Base-by-base conservation (phyloP, 2,329 filamentous ascomycete genomes). In the Xylaria sp. region DNA sequence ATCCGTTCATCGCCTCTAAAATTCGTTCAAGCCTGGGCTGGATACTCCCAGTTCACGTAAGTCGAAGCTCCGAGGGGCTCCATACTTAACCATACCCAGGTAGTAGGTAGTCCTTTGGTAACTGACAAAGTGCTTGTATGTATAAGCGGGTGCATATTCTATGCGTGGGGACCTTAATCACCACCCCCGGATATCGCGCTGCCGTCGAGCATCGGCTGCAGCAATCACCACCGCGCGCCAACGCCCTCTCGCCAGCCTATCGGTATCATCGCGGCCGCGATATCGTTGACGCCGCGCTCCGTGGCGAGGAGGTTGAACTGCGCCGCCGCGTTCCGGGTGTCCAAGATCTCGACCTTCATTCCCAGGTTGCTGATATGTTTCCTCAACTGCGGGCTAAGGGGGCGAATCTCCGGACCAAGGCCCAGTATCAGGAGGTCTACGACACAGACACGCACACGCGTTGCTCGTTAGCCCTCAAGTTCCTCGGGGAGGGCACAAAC, bases 221-320 rank as follows among this genome's bases (percentile, higher is more conserved):
- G 16, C 6, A 13, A 7, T 56, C 40, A 64, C 54, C 48, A 63
- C 42, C 48, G 57, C 17, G 76, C 77, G 2, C 79, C 79, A 21
- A 75, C 61, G 1, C 80, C 80, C 54, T 90, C 88, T 64, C 79
- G 84, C 90, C 91, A 95, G 2, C 91, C 92, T 48, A 94, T 81
- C 0, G 92, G 92, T 71, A 97, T 84, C 72, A 99, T 71, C 8
- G 92, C 93, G 2, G 91, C 93, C 22, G 92, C 93, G 57, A 97
- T 86, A 66, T 93, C 88, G 18, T 85, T 81, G 5, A 94, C 86
- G 1, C 94, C 93, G 47, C 94, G 80, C 76, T 99, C 94, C 17
- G 92, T 97, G n/a, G 92, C 93, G 50, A 99, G 76, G 66, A 99
- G 71, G 69, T 99, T 99, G 72, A 94, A 99, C 71, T 97, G 92